Conservation (phyloP, 2,329 filamentous ascomycete genomes). For the Claviceps sp. region DNA sequence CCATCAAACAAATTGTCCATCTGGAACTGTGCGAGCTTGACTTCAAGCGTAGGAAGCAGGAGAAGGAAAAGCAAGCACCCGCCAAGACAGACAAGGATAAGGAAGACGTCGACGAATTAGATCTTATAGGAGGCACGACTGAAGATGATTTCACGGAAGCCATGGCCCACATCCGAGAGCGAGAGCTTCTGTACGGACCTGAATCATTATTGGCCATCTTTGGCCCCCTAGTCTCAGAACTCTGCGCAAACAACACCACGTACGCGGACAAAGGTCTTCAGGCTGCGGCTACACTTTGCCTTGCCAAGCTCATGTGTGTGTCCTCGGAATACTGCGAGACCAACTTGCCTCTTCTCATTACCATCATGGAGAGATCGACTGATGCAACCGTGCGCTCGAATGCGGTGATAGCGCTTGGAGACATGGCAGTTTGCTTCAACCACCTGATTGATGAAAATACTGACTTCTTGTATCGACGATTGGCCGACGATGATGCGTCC, state of each 20-base stretch:
- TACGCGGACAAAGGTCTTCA: slow-evolving; percentile 86
- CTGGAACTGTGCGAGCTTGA: slow-evolving; percentile 94
- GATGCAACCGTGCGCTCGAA: slow-evolving; percentile 91
- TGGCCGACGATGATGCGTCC: slow-evolving; percentile 76
- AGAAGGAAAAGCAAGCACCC: slow-evolving; percentile 57
- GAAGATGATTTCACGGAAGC: slow-evolving; percentile 87
- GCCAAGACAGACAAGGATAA: slow-evolving; percentile 37
- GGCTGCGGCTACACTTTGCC: slow-evolving; percentile 81
- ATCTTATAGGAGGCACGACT: slow-evolving; percentile 91
- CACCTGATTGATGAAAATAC: slow-evolving; percentile 98
- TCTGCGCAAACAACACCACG: slow-evolving; percentile 86
- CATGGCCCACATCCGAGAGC: slow-evolving; percentile 70
- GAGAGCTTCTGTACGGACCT: slow-evolving; percentile 69
- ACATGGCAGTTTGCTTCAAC: slow-evolving; percentile 99
- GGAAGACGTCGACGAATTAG: slow-evolving; percentile 69
- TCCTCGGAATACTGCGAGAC: slow-evolving; percentile 91
- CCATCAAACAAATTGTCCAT: slow-evolving; percentile 98
- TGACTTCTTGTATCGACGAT: slow-evolving; percentile 86
- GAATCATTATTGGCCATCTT: slow-evolving; percentile 80
- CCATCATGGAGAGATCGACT: slow-evolving; percentile 88
- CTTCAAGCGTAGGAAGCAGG: slow-evolving; percentile 91
- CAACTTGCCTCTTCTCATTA: slow-evolving; percentile 87
- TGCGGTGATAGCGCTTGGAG: slow-evolving; percentile 88
- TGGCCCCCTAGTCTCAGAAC: slow-evolving; percentile 80
- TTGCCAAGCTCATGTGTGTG: slow-evolving; percentile 98